Percentiles rank a stretch among this genome's conserved stretches.
phyloP scores from a whole-genome alignment of 2,329 filamentous ascomycete genomes.

The Dothideomycetes sp. region DNA sequence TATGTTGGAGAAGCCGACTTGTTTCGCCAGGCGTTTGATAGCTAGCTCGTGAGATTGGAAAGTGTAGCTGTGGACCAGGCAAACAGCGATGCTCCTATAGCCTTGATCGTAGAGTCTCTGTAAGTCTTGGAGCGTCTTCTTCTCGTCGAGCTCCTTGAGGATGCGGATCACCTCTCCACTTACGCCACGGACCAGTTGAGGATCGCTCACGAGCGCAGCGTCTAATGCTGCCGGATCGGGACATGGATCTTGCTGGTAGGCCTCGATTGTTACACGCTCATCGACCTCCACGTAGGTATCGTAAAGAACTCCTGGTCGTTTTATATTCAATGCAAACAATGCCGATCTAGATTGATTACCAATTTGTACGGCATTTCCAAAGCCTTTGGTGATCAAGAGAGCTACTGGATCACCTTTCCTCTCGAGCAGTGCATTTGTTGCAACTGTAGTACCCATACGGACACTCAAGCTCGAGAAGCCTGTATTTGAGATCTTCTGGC shows the following conservation, averaged over 20 bases:
- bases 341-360: constrained; percentile 22
- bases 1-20: constrained; percentile 19
- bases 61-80: constrained; percentile 20
- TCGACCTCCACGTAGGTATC: constrained; percentile 13
- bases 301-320: constrained; percentile 13
- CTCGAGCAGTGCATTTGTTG: constrained; percentile 20
- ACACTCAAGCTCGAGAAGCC: constrained; percentile 13
- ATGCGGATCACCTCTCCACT: constrained; percentile 19
- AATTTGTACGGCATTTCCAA: constrained; percentile 19
- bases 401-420: constrained; percentile 18
- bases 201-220: background rate
- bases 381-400: constrained; percentile 18
- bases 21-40: constrained; percentile 15
- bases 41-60: constrained; percentile 20
- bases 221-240: constrained; percentile 20
- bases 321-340: constrained; percentile 17
- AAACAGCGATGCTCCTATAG: constrained; percentile 6
- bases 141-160: constrained; percentile 13
- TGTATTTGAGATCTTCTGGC: constrained; percentile 15
- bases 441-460: constrained; percentile 17
- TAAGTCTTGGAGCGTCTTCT: constrained; percentile 10
- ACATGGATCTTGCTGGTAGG: constrained; percentile 17
- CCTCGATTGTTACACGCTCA: constrained; percentile 21
- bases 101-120: constrained; percentile 20
- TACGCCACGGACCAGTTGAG: constrained; percentile 9